Percentiles rank a stretch among this genome's conserved stretches.
Conservation (phyloP, 1,284 basidiomycete species). For the Erythrobasidium hasegawianum region DNA sequence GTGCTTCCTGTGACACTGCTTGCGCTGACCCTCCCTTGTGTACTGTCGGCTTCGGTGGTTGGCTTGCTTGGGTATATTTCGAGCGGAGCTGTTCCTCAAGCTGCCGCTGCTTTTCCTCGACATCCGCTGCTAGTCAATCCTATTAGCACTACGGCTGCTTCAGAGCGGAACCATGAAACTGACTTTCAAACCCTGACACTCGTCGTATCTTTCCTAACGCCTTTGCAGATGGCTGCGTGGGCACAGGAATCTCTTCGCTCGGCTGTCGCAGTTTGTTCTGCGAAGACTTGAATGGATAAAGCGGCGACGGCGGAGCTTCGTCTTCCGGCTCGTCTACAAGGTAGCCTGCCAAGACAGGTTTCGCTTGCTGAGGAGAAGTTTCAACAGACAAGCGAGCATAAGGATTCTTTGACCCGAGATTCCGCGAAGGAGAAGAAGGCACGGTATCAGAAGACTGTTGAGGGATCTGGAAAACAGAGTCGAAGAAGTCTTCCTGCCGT, state of each 20-base stretch:
- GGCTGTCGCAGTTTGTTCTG: background rate
- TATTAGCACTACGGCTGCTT: too few relatives aligned
- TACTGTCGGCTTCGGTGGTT: too few relatives aligned
- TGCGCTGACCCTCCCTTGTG: too few relatives aligned
- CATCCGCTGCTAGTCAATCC: constrained; percentile 11
- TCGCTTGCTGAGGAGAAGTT: background rate
- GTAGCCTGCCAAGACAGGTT: constrained; percentile 9
- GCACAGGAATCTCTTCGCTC: constrained; percentile 5
- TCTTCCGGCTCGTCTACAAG: constrained; percentile 29
- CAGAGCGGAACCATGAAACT: too few relatives aligned
- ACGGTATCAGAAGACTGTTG: too few relatives aligned
- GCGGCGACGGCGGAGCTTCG: background rate
- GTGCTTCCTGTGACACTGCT: too few relatives aligned
- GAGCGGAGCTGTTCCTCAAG: constrained; percentile 38
- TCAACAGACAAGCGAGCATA: constrained; percentile 2
- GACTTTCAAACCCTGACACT: constrained; percentile 35
- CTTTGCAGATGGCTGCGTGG: constrained; percentile 38
- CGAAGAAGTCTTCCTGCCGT: background rate
- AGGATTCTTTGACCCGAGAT: constrained; percentile 12
- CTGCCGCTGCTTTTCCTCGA: constrained; percentile 30
- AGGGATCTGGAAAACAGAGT: too few relatives aligned
- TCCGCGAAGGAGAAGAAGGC: background rate
- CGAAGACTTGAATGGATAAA: background rate
- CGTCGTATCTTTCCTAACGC: constrained; percentile 44
- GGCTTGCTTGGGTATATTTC: constrained; percentile 27